Conservation (phyloP, 768 basidiomycete genomes). For the Gloeophyllum trabeum region DNA sequence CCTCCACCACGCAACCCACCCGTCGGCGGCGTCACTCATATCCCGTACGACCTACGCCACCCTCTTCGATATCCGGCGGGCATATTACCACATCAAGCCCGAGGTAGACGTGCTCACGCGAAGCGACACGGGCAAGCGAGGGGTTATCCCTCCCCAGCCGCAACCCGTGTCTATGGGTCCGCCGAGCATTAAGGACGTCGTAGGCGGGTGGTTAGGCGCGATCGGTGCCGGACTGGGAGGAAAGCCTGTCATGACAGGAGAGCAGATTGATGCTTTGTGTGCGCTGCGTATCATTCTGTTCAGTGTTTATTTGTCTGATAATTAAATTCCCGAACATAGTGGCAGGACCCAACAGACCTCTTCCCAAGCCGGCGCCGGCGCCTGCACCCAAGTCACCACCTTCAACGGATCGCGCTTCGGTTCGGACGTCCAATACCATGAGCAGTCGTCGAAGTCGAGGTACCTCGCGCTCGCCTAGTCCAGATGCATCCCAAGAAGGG, state of each 20-base stretch:
- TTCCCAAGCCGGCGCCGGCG: conserved; percentile 22
- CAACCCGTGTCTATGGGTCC: conserved; percentile 52
- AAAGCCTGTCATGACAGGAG: conserved; percentile 36
- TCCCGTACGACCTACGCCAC: conserved; percentile 41
- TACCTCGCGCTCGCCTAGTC: too few species aligned
- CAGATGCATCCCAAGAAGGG: too few species aligned
- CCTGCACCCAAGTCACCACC: conserved; percentile 4
- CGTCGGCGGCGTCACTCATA: conserved; percentile 21
- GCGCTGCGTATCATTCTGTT: conserved; percentile 15
- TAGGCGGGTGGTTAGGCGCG: conserved; percentile 35
- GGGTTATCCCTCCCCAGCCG: conserved; percentile 38
- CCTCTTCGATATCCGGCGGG: conserved; percentile 44
- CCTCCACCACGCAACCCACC: conserved; percentile 28
- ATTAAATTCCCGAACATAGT: conserved; percentile 32
- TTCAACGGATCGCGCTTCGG: too few species aligned
- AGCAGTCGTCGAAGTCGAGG: too few species aligned
- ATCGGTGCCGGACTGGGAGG: too few species aligned
- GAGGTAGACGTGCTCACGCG: conserved; percentile 37
- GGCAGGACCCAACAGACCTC: conserved; percentile 53
- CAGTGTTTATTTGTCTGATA: background rate
- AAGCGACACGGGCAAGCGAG: conserved; percentile 14
- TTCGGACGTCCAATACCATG: too few species aligned
- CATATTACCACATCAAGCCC: conserved; percentile 29
- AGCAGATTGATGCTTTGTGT: conserved; percentile 51
- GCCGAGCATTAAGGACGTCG: conserved; percentile 36